phyloP scores from a whole-genome alignment of 1,284 basidiomycete genomes.

The Uromyces viciae-fabae region DNA sequence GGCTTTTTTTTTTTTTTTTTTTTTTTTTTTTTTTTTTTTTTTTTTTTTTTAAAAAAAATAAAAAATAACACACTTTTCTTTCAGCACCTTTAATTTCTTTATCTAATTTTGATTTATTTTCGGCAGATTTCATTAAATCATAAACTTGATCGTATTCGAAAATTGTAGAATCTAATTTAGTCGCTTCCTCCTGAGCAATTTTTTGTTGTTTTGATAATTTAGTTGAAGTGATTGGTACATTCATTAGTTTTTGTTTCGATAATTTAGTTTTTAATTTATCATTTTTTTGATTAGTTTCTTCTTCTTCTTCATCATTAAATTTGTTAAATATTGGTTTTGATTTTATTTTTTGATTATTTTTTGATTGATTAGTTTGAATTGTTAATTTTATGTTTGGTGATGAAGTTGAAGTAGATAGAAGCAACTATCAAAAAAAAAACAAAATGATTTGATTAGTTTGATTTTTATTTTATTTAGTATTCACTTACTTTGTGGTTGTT shows the following conservation, averaged over 20 bases:
- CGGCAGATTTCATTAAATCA: constrained; percentile 88
- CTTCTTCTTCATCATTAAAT: constrained; percentile 19
- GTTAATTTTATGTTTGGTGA: no score
- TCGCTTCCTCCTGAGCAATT: constrained; percentile 59
- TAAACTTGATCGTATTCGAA: constrained; percentile 96
- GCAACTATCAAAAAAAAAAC: no score
- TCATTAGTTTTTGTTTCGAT: neutral
- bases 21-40: no score
- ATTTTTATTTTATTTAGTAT: no score
- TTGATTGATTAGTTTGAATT: neutral
- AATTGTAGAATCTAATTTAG: constrained; percentile 73
- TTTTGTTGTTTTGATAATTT: constrained; percentile 40
- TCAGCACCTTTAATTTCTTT: constrained; percentile 70
- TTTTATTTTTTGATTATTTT: constrained; percentile 3
- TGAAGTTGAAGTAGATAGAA: no score
- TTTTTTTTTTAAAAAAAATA: no score
- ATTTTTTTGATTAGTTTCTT: neutral
- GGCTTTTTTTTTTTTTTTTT: constrained; percentile 61
- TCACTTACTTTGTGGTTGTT: no score
- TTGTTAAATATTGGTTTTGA: constrained; percentile 11
- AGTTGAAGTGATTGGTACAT: neutral
- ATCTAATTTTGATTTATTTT: constrained; percentile 67
- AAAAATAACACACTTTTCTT: constrained; percentile 62
- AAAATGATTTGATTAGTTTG: no score
- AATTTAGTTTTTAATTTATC: neutral